These are phyloP conservation scores for Hemileccinum impolitum DNA, from an alignment of 768 basidiomycete species.

Conservation along the genomic window DNA sequence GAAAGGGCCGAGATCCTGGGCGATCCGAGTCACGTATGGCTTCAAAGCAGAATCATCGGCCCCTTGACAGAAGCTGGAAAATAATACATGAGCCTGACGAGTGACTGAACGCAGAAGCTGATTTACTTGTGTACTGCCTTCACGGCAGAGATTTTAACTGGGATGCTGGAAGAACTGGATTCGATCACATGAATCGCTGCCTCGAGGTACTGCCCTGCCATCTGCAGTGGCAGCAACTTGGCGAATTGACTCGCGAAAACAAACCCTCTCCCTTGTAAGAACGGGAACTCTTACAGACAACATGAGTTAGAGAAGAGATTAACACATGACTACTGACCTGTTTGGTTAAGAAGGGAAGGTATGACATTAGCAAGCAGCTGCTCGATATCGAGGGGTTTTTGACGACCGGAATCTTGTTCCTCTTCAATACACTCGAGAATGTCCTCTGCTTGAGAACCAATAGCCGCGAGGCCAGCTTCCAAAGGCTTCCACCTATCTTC, in stretches of 20 bases:
- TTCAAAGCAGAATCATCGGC: slow-evolving; percentile 54
- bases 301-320: neutral
- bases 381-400: slow-evolving; percentile 74
- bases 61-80: slow-evolving; percentile 64
- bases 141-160: slow-evolving; percentile 92
- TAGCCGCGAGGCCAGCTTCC: slow-evolving; percentile 77
- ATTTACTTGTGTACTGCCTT: slow-evolving; percentile 89
- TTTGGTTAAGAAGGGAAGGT: slow-evolving; percentile 66
- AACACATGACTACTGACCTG: slow-evolving; percentile 48
- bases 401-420: slow-evolving; percentile 59
- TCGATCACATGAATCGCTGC: slow-evolving; percentile 87
- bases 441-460: slow-evolving; percentile 78
- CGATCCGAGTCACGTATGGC: slow-evolving; percentile 69
- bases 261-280: slow-evolving; percentile 92
- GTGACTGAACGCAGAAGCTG: neutral
- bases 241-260: slow-evolving; percentile 92
- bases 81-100: slow-evolving; percentile 5
- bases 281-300: slow-evolving; percentile 64
- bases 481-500: slow-evolving; percentile 82
- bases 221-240: slow-evolving; percentile 62
- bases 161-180: slow-evolving; percentile 63
- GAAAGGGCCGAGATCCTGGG: slow-evolving; percentile 81
- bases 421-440: slow-evolving; percentile 77
- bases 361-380: slow-evolving; percentile 74
- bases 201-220: slow-evolving; percentile 83